Evolutionary conservation across 2,329 filamentous ascomycete species (phyloP), one percentile per base, ranked within the genome.

Genomic region (Cadophora sp.): DNA sequence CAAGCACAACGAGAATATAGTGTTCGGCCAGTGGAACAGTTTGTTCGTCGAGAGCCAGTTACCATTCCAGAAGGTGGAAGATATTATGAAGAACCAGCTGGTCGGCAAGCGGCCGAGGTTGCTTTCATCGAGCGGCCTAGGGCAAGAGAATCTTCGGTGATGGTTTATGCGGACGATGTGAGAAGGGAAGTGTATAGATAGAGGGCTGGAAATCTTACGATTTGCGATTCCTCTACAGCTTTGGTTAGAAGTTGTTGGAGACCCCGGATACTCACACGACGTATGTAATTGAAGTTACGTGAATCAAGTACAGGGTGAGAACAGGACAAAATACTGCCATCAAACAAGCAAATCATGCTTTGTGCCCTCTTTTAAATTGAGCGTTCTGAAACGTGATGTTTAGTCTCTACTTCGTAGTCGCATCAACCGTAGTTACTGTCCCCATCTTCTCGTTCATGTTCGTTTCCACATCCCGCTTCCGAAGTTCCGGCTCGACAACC

Each of bases 181-280:
- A 73, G 74, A 60, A 74, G 72, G 58, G 75, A 76, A 61, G 68
- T 76, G 48, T 78, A 78, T 62, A 72, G 75, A 74, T 77, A 73
- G 37, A n/a, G 43, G 48, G 26, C 3, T 12, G 22, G 19, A 34
- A 46, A 19, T 19, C 48, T 43, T 12, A 27, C 27, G 19, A 2
- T 19, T 48, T 8, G 11, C 8, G 2, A 9, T 22, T 22, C 43
- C 19, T 11, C n/a, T 14, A n/a, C n/a, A 40, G n/a, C 24, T 14
- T 26, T 24, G 31, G 56, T 22, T 6, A 26, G 11, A 40, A 40
- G 34, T 27, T 24, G 4, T 19, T 43, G 22, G 31, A 34, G 34
- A 55, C 4, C 19, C 12, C 2, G 19, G 19, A 24, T 22, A 9
- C 34, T 12, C 34, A 5, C 29, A 40, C 24, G 24, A 7, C 24